Conservation (phyloP, 768 basidiomycete species). For the Trichaptum fuscoviolaceum region DNA sequence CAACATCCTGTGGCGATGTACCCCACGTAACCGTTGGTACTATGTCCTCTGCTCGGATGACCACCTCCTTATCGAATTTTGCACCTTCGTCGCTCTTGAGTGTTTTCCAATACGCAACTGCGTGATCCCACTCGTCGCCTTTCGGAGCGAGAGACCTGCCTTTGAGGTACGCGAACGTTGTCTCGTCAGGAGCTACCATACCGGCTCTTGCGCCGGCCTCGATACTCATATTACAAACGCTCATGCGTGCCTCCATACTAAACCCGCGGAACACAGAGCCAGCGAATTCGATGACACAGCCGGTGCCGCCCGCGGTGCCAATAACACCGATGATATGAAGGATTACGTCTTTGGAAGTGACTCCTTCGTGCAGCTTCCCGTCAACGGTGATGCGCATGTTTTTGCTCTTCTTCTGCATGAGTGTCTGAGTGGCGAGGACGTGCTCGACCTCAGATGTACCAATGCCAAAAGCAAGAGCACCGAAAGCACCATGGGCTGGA, state of each 20-base stretch:
- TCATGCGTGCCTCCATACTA: constrained; percentile 90
- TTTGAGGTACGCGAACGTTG: constrained; percentile 80
- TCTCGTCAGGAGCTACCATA: constrained; percentile 87
- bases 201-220: constrained; percentile 91
- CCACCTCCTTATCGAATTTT: constrained; percentile 77
- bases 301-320: constrained; percentile 91
- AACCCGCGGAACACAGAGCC: constrained; percentile 83
- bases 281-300: constrained; percentile 87
- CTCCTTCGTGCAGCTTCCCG: constrained; percentile 73
- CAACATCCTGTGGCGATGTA: constrained; percentile 85
- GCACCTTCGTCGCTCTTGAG: constrained; percentile 78
- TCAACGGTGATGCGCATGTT: constrained; percentile 92
- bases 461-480: constrained; percentile 89
- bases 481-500: constrained; percentile 86
- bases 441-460: constrained; percentile 94
- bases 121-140: constrained; percentile 80
- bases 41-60: constrained; percentile 79
- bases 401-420: constrained; percentile 82
- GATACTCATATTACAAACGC: constrained; percentile 93
- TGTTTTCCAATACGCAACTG: constrained; percentile 81
- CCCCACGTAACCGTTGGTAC: constrained; percentile 92
- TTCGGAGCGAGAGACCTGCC: constrained; percentile 78
- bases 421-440: constrained; percentile 87
- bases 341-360: constrained; percentile 87
- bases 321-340: constrained; percentile 87